phyloP scores from a whole-genome alignment of 106 monocot genomes.

The Dactylorhiza incarnata region DNA sequence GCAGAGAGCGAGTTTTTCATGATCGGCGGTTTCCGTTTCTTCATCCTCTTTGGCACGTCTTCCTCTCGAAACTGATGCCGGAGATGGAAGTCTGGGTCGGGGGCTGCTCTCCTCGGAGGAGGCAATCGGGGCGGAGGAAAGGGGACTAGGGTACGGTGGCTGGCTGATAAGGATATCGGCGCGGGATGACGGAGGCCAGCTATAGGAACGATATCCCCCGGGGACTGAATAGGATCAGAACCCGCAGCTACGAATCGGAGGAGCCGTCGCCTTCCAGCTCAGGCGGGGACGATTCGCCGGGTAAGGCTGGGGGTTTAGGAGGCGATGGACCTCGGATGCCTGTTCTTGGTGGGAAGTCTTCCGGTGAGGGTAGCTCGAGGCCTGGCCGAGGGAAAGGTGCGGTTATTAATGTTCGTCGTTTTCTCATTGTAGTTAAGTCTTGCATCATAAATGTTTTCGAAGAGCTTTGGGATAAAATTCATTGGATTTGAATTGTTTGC shows the following conservation, averaged over 20 bases:
- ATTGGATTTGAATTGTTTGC: no score
- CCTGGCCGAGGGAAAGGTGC: neutral
- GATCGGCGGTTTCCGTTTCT: neutral
- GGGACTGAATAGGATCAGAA: conserved; percentile 59
- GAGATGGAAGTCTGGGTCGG: neutral
- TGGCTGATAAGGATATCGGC: neutral
- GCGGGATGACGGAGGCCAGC: conserved; percentile 15
- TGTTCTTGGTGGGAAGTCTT: neutral
- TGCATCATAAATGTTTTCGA: no score
- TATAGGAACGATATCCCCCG: conserved; percentile 25
- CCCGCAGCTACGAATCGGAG: conserved; percentile 22
- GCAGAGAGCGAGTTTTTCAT: neutral
- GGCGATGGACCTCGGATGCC: neutral
- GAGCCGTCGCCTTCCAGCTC: conserved; percentile 36
- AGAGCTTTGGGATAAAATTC: no score
- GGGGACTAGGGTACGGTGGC: neutral
- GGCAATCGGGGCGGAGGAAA: neutral
- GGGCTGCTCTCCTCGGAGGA: neutral
- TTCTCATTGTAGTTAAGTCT: no score
- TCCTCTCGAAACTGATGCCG: neutral
- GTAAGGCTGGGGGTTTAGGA: neutral
- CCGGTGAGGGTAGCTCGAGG: neutral
- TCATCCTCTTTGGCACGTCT: neutral
- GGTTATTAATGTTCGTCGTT: neutral
- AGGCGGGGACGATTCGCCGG: conserved; percentile 52